Percentiles rank a stretch among this genome's conserved stretches.
phyloP scores from a whole-genome alignment of 2,329 filamentous ascomycete genomes.

The Aspergillus intermedius region DNA sequence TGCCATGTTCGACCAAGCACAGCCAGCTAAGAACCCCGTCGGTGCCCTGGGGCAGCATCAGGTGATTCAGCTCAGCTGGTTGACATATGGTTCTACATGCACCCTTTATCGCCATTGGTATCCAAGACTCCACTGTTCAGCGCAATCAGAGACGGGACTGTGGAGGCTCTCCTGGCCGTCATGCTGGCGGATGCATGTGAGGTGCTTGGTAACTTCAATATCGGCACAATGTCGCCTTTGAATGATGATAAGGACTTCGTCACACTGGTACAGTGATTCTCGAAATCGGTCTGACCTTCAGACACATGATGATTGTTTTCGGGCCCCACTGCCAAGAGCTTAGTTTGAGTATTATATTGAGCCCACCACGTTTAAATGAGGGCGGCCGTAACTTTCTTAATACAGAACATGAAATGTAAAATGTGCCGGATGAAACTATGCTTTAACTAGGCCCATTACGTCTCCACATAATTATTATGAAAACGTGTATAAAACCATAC shows the following conservation, averaged over 20 bases:
- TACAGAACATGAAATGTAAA: too few species aligned
- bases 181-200: slow-evolving; percentile 34
- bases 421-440: too few species aligned
- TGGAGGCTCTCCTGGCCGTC: slow-evolving; percentile 34
- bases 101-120: slow-evolving; percentile 36
- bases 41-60: slow-evolving; percentile 12
- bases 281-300: too few species aligned
- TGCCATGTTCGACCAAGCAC: too few species aligned
- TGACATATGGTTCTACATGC: slow-evolving; percentile 38
- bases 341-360: too few species aligned
- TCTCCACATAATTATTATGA: too few species aligned
- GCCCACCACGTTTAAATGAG: too few species aligned
- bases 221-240: slow-evolving; percentile 16
- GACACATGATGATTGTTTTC: too few species aligned
- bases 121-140: slow-evolving; percentile 38
- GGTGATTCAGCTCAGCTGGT: slow-evolving; percentile 24
- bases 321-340: too few species aligned
- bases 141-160: slow-evolving; percentile 33
- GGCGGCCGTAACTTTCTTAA: too few species aligned
- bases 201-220: slow-evolving; percentile 25
- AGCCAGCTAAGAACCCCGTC: slow-evolving; percentile 3
- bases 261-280: slow-evolving; percentile 8
- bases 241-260: slow-evolving; percentile 6
- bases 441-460: too few species aligned
- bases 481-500: too few species aligned